Base-by-base conservation (phyloP, 1,284 basidiomycete genomes). In the Bjerkandera adusta region DNA sequence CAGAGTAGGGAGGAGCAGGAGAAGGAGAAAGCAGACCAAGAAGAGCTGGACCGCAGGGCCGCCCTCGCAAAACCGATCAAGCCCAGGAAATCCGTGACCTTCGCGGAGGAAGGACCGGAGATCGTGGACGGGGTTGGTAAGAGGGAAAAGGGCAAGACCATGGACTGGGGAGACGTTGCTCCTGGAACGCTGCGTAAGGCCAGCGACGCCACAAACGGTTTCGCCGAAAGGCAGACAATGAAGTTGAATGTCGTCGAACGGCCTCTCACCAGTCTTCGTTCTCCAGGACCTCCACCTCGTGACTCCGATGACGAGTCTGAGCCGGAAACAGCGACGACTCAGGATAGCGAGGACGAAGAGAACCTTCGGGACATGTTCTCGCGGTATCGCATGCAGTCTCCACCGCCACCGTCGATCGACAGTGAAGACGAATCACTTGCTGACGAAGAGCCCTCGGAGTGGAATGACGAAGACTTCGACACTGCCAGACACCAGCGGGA, bases 201-300 rank as follows among this genome's bases (percentile, higher is more conserved):
- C 10, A 63, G 63, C 46, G 68, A 68, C 42, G 62, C 66, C 30
- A 66, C 73, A 16, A 64, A 68, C 44, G 56, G 64, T 5, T 63
- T 66, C 36, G 59, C 63, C 38, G 66, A 72, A 36, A 61, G 56
- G 59, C 72, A 68, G 32, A 76, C 83, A 2, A 81, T 89, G 79
- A 84, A 81, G 56, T 72, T 73, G 67, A 68, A 73, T 24, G 83
- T 89, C 8, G 77, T 89, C 8, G 86, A 89, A 60, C 75, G 85
- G 12, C 72, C 73, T 42, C 62, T 67, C 3, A 57, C 52, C 3
- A 18, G 32, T 18, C 27, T 59, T 39, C 50, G 49, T 34, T 60
- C 48, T 39, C 58, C 47, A 33, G 55, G 53, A 32, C 50, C 56
- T 25, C 52, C 57, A n/a, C 51, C 58, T n/a, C 53, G 56, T 32